These are phyloP conservation scores for Dalbergia oliveri DNA, from an alignment of 306 rosid genomes.

Conservation along the genomic window DNA sequence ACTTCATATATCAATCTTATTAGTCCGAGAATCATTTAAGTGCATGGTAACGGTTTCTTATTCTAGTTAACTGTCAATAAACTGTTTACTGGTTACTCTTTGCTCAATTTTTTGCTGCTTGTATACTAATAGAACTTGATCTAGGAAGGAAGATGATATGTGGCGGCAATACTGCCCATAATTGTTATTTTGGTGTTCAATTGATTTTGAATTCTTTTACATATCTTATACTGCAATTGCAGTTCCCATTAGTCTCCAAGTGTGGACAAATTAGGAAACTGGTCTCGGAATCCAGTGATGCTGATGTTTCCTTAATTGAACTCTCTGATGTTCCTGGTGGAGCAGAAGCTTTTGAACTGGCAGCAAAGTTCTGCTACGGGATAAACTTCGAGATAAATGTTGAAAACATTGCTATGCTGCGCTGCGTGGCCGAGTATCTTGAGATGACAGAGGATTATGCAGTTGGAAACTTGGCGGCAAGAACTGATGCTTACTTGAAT, in stretches of 20 bases:
- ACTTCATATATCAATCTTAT: slow-evolving; percentile 24
- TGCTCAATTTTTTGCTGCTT: background rate
- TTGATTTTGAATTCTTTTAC: slow-evolving; percentile 33
- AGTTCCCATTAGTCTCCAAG: slow-evolving; percentile 93
- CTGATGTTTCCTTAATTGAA: slow-evolving; percentile 67
- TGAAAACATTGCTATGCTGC: slow-evolving; percentile 79
- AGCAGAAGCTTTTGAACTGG: slow-evolving; percentile 90
- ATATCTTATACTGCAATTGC: slow-evolving; percentile 41
- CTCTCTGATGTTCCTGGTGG: slow-evolving; percentile 86
- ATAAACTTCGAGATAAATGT: slow-evolving; percentile 85
- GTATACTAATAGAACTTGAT: slow-evolving; percentile 24
- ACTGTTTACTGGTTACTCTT: background rate
- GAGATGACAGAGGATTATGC: slow-evolving; percentile 94
- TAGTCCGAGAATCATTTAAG: background rate
- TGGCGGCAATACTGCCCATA: background rate
- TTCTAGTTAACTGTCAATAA: slow-evolving; percentile 6
- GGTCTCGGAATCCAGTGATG: slow-evolving; percentile 75
- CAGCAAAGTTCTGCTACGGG: slow-evolving; percentile 97
- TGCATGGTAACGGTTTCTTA: background rate
- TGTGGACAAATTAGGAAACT: slow-evolving; percentile 83
- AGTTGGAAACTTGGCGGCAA: slow-evolving; percentile 78
- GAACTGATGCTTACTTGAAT: slow-evolving; percentile 80
- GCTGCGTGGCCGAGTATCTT: slow-evolving; percentile 91
- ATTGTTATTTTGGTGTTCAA: background rate
- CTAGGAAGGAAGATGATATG: slow-evolving; percentile 22